Evolutionary conservation across 1,139 yeast genomes (phyloP), one percentile per base, ranked within the genome.

Genomic region (Lodderomyces margitis): DNA sequence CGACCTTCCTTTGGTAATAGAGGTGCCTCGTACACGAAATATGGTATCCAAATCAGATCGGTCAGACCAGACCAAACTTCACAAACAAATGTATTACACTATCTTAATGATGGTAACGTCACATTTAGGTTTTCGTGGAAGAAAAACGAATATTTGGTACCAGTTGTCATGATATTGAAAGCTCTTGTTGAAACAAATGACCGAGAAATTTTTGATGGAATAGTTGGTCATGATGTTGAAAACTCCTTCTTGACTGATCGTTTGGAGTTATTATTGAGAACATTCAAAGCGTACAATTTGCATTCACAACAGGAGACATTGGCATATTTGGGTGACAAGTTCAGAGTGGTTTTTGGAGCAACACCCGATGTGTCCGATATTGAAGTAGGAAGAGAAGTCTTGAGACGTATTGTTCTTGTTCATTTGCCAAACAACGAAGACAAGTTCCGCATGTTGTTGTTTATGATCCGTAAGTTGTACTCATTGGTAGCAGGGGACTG

Each of bases 201-300:
- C 62, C 80, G 95, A 59, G 97, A 89, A 56, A 87, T 94, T 51
- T 92, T 92, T 60, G 97, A 92, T 62, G 96, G 96, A 38, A 87
- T 92, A 50, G 92, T 91, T 34, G 98, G 98, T 55, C 70, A 89
- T 21, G 98, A 91, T 60, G 71, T 81, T 39, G 71, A 78, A 39
- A 89, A 92, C 68, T 89, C 98, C 21, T 92, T 92, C 75, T 78
- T 92, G 63, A 92, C 98, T 25, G 98, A 94, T 79, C 96, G 98
- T 76, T 78, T 94, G 64, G 99, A 92, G 70, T 75, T 94, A 59
- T 74, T 92, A 58, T 74, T 92, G 57, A 81, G 98, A 68, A 81
- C 89, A 38, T 92, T 83, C 75, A 92, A 92, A 64, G 71, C 76
- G 37, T 92, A 91, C 69, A 76, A 78, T 47, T 74, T 92, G 47